Evolutionary conservation across 2,329 filamentous ascomycete species (phyloP), one percentile per base, ranked within the genome.

Genomic region (Teratosphaeria gauchensis): DNA sequence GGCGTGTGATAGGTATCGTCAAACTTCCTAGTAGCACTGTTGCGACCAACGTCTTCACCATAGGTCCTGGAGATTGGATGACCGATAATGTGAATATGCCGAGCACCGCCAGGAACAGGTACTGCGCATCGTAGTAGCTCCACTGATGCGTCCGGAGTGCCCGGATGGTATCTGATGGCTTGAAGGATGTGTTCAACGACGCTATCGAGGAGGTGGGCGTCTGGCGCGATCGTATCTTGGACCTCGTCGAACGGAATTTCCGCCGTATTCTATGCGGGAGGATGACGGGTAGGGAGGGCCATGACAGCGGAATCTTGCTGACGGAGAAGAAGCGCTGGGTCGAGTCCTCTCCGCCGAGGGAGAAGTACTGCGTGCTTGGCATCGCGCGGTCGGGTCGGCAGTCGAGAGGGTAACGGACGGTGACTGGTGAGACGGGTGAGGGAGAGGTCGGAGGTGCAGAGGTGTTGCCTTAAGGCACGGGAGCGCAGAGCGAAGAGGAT

Each of bases 111-210:
- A 95, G 76, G 59, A 92, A 78, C 55, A 90, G 73, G 73, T 96
- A 95, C 76, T 96, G 92, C 48, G 88, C 82, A 74, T 97, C 92
- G 72, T 91, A 88, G 56, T 86, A 78, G 56, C 83, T 87, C 89
- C 90, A 96, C 63, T 84, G 84, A 71, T 94, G 90, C 61, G 82
- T 82, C 67, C 87, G 86, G 63, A 96, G 78, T 42, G 87, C 83
- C 61, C 84, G 83, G 61, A 96, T 75, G 12, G 90, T 91, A 69
- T 95, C 87, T 68, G 82, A 79, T 4, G 90, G 86, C 65, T 88
- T 91, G 74, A 91, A 89, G 0, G 91, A 96, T 16, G 85, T 91
- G 74, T 95, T 83, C 58, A 96, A 79, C 32, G 81, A 81, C 55
- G 90, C 83, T 69, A 96, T 84, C 63, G 87, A 87, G 55, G 89